Evolutionary conservation across 345 rosid genomes (phyloP).

Genomic region (Pugionium dolabratum): DNA sequence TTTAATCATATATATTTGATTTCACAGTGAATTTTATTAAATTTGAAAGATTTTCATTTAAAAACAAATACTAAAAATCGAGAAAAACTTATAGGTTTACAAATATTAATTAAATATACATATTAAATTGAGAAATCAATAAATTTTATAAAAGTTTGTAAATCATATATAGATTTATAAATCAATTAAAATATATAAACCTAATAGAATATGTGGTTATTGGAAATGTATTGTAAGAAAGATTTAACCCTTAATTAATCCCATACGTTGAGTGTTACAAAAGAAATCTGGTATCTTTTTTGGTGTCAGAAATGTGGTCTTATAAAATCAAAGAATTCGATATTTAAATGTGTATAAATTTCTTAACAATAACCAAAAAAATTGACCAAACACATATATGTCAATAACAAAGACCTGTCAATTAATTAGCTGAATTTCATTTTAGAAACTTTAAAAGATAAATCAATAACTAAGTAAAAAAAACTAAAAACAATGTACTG

Average conservation of each 20-base stretch:
- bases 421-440: neutral
- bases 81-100: no score
- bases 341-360: neutral
- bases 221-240: neutral
- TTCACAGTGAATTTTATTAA: no score
- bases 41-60: no score
- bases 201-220: neutral
- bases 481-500: constrained; percentile 13
- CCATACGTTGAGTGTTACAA: neutral
- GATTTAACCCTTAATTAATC: neutral
- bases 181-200: no score
- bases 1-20: no score
- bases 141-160: no score
- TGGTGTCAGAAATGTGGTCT: no score
- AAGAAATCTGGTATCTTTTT: neutral
- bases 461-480: constrained; percentile 18
- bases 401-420: neutral
- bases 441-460: neutral
- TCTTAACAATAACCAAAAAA: neutral
- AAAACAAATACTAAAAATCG: no score
- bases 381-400: neutral
- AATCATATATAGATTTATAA: no score
- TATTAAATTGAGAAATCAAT: no score
- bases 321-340: neutral
- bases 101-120: no score